phyloP scores from a whole-genome alignment of 805 yeast genomes.

The Metschnikowia peoriensis region DNA sequence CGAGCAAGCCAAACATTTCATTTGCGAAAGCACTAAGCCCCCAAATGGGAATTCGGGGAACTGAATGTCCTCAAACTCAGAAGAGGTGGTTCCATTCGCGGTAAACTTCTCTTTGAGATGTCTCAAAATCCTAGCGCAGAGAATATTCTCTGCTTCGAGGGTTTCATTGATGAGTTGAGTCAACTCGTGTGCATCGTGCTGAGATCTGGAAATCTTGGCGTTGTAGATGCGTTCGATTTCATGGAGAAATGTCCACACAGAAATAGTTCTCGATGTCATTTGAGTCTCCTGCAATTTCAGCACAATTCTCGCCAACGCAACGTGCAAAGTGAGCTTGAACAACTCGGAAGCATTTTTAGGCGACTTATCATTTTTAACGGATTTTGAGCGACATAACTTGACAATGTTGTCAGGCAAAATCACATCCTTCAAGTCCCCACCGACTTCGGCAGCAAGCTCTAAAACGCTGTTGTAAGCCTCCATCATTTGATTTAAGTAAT shows the following conservation, averaged over 20 bases:
- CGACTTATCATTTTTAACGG: conserved; percentile 6
- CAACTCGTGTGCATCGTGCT: conserved; percentile 95
- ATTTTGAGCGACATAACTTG: conserved; percentile 13
- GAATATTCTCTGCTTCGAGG: conserved; percentile 60
- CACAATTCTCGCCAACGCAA: conserved; percentile 51
- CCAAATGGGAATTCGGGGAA: conserved; percentile 72
- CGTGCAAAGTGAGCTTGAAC: conserved; percentile 52
- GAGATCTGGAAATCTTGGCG: conserved; percentile 72
- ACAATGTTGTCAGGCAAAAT: conserved; percentile 19
- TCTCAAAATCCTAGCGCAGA: conserved; percentile 35
- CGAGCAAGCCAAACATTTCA: conserved; percentile 69
- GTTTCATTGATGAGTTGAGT: conserved; percentile 80
- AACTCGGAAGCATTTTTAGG: conserved; percentile 15
- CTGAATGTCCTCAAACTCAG: conserved; percentile 15
- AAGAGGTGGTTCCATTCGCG: background rate
- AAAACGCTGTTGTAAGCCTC: conserved; percentile 25
- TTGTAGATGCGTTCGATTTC: conserved; percentile 70
- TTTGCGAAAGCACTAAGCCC: conserved; percentile 63
- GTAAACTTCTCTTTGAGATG: conserved; percentile 14
- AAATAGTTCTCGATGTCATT: conserved; percentile 49
- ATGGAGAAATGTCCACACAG: conserved; percentile 78
- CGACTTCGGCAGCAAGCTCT: conserved; percentile 14
- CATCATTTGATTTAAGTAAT: conserved; percentile 49
- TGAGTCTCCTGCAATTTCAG: conserved; percentile 63
- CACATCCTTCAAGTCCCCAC: conserved; percentile 13